phyloP scores from a whole-genome alignment of 495 filamentous ascomycete genomes.

The Hypoxylon fragiforme region DNA sequence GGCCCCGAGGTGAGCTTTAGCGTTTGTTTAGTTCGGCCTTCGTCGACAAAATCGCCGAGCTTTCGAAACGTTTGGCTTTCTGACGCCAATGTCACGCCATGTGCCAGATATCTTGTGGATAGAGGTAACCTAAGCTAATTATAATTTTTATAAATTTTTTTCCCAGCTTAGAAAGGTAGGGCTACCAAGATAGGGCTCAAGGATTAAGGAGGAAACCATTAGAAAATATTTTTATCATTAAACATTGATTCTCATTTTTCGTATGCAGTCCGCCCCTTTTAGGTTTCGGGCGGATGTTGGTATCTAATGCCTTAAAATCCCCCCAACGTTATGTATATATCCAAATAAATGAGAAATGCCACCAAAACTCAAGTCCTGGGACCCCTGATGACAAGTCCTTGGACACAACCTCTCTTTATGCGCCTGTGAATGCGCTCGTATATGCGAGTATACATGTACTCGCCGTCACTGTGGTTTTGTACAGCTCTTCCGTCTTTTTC shows the following conservation, averaged over 20 bases:
- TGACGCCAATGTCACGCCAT: too few relatives aligned
- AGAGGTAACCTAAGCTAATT: too few relatives aligned
- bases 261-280: conserved; percentile 35
- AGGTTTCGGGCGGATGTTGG: conserved; percentile 34
- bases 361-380: conserved; percentile 4
- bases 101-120: too few relatives aligned
- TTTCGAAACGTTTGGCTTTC: too few relatives aligned
- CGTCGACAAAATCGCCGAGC: too few relatives aligned
- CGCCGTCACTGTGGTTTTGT: conserved; percentile 10
- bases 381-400: conserved; percentile 11
- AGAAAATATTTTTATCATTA: conserved; percentile 35
- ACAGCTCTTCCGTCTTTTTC: conserved; percentile 17
- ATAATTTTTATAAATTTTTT: too few relatives aligned
- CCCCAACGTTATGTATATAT: conserved; percentile 26
- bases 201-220: too few relatives aligned
- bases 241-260: conserved; percentile 36
- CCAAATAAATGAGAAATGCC: conserved; percentile 26
- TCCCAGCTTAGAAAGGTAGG: too few relatives aligned
- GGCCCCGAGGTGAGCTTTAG: conserved; percentile 1
- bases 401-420: conserved; percentile 16
- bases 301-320: conserved; percentile 38
- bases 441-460: conserved; percentile 17
- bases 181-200: background rate
- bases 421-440: conserved; percentile 19
- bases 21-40: conserved; percentile 4